Evolutionary conservation across 768 basidiomycete genomes (phyloP).

Genomic region (Lactifluus rugatus): DNA sequence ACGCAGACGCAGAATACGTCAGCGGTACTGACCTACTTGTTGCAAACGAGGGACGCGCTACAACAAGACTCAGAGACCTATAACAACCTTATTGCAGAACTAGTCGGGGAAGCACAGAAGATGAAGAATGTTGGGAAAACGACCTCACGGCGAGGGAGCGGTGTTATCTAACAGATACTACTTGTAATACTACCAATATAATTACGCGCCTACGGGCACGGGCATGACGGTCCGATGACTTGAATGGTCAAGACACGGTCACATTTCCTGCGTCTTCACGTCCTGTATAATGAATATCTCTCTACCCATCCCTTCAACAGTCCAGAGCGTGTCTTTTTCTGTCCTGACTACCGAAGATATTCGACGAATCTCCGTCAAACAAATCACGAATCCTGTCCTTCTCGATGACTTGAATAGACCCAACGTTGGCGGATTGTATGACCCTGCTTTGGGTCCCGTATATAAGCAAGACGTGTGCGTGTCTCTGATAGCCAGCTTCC

Average conservation of each 20-base stretch:
- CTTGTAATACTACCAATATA: no score
- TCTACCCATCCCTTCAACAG: slow-evolving; percentile 75
- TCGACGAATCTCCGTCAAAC: slow-evolving; percentile 92
- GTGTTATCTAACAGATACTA: slow-evolving; percentile 1
- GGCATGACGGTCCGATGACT: no score
- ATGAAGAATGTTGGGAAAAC: slow-evolving; percentile 52
- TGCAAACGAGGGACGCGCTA: slow-evolving; percentile 71
- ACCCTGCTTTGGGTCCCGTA: slow-evolving; percentile 88
- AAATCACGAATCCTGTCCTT: slow-evolving; percentile 86
- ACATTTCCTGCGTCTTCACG: not conserved
- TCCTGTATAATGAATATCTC: slow-evolving; percentile 65
- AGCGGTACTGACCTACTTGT: slow-evolving; percentile 63
- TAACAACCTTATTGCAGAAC: slow-evolving; percentile 82
- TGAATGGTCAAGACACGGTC: not conserved
- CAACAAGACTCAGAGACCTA: slow-evolving; percentile 87
- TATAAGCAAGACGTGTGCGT: slow-evolving; percentile 85
- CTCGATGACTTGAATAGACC: slow-evolving; percentile 92
- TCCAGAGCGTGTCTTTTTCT: slow-evolving; percentile 83
- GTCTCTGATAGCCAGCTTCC: not conserved
- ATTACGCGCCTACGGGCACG: no score
- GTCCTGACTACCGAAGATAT: slow-evolving; percentile 85
- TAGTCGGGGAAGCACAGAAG: slow-evolving; percentile 88
- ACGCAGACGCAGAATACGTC: slow-evolving; percentile 69
- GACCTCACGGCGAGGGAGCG: slow-evolving; percentile 36
- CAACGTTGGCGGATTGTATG: slow-evolving; percentile 87